These are phyloP conservation scores for Alternaria tenuissima DNA, from an alignment of 2,329 filamentous ascomycete genomes.

Conservation along the genomic window DNA sequence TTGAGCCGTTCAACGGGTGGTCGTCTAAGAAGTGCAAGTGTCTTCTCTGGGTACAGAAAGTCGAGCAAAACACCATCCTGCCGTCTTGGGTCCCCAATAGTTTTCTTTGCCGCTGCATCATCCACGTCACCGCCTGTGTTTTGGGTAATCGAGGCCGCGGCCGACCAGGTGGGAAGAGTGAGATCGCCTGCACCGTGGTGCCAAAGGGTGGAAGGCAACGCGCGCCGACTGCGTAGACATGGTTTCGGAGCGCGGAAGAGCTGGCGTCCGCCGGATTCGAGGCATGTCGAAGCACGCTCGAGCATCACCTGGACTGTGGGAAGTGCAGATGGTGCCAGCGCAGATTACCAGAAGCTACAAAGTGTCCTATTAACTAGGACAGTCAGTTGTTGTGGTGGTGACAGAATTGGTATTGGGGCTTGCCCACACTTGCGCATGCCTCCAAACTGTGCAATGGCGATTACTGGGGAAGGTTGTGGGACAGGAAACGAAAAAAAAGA, in stretches of 20 bases:
- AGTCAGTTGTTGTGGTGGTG: constrained; percentile 8
- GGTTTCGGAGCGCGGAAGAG: constrained; percentile 55
- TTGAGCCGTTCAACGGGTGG: constrained; percentile 36
- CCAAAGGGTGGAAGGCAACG: constrained; percentile 65
- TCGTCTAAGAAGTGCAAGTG: constrained; percentile 50
- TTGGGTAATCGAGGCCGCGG: constrained; percentile 20
- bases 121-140: constrained; percentile 21
- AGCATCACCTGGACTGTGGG: constrained; percentile 58
- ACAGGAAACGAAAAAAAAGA: not conserved
- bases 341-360: constrained; percentile 29
- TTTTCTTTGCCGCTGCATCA: constrained; percentile 12
- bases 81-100: constrained; percentile 3
- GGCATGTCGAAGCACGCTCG: constrained; percentile 66
- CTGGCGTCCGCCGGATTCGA: constrained; percentile 64
- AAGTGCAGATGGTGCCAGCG: constrained; percentile 31
- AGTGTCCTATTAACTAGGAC: constrained; percentile 12
- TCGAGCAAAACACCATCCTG: constrained; percentile 49
- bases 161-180: constrained; percentile 48
- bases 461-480: not conserved
- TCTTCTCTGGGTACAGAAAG: constrained; percentile 58
- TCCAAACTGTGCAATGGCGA: constrained; percentile 22
- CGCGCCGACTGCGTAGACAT: constrained; percentile 55
- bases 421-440: constrained; percentile 26
- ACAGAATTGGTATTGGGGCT: constrained; percentile 20
- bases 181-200: constrained; percentile 61